Base-by-base conservation (phyloP, 129 eudicot genomes). In the Flaveria trinervia region DNA sequence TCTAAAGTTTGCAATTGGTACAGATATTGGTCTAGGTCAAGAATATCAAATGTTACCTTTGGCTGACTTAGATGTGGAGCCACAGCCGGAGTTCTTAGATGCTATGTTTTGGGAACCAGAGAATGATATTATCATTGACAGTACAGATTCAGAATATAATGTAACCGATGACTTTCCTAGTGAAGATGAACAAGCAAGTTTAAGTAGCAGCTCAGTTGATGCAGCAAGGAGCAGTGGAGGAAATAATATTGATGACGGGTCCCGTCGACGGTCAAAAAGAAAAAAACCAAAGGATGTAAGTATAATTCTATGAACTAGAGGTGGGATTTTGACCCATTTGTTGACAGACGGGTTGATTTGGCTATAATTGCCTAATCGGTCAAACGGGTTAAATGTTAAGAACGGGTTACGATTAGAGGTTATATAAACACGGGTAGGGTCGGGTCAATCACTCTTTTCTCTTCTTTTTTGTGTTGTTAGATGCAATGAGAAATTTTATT, bases 31-130 rank as follows among this genome's bases (percentile, higher is more conserved):
- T 52, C 83, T 88, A 50, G 96, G 96, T 75, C 95, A 86, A 84
- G 98, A 90, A 36, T 88, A 78, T 82, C 98, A 86, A 28, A 79
- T 94, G 52, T 72, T 91, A 79, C 99, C 99, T 22, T 79, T 95
- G 86, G 85, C 96, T 2, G 99, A 95, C 76, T 84, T 90, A 61
- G 94, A 95, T 70, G 74, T 85, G 45, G 99, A 95, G 68, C 97
- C 96, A 11, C 85, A 77, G 18, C 96, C 96, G 13, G 99, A 95
- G 70, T 88, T 88, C 23, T 57, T 88, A 57, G 99, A 95, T 81
- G 92, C 94, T 70, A 80, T 84, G 80, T 86, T 56, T 39, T 91
- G 91, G 96, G 99, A 95, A 72, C 97, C 96, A 0, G 99, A 92
- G 69, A 89, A 81, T 77, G 96, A 91, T 76, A 88, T 76, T 64